Percentiles rank a stretch among this genome's conserved stretches.
Evolutionary conservation across 2,329 filamentous ascomycete genomes (phyloP).

Genomic region (Aspergillus aculeatus): DNA sequence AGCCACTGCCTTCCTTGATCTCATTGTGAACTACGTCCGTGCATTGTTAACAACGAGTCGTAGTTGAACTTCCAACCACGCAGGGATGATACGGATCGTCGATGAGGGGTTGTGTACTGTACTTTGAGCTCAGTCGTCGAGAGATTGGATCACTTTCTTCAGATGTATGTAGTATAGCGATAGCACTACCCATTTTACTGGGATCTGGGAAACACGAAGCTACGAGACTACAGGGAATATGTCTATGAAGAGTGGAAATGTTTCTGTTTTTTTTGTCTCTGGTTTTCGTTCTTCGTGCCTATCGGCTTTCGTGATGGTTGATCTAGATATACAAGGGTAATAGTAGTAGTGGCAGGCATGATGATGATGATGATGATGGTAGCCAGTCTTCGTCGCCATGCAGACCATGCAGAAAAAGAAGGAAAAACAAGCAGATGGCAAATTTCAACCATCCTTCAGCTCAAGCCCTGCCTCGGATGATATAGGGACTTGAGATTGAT

Average conservation of each 20-base stretch:
- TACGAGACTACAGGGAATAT: not conserved
- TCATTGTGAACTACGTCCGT: not conserved
- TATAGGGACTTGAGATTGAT: not conserved
- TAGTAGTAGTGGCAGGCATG: slow-evolving; percentile 1
- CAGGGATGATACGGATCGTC: slow-evolving; percentile 11
- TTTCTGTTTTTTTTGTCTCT: not conserved
- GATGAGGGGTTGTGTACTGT: slow-evolving; percentile 1
- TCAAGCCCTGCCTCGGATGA: not conserved
- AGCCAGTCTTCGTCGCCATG: slow-evolving; percentile 20
- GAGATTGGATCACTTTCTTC: not conserved
- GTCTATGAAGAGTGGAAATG: not conserved
- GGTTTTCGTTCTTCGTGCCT: not conserved
- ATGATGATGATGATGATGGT: slow-evolving; percentile 7
- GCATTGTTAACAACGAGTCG: not conserved
- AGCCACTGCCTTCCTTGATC: slow-evolving; percentile 30
- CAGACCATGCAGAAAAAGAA: slow-evolving; percentile 23
- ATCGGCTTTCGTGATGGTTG: not conserved
- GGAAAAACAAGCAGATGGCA: slow-evolving; percentile 14
- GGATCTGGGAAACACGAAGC: not conserved
- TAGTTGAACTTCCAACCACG: slow-evolving; percentile 27
- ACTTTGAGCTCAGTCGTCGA: not conserved
- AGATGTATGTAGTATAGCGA: slow-evolving; percentile 9
- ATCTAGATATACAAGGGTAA: slow-evolving; percentile 3
- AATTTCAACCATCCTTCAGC: not conserved
- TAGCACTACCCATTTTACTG: not conserved